Evolutionary conservation across 2,329 filamentous ascomycete genomes (phyloP).

Genomic region (Penicillium digitatum): DNA sequence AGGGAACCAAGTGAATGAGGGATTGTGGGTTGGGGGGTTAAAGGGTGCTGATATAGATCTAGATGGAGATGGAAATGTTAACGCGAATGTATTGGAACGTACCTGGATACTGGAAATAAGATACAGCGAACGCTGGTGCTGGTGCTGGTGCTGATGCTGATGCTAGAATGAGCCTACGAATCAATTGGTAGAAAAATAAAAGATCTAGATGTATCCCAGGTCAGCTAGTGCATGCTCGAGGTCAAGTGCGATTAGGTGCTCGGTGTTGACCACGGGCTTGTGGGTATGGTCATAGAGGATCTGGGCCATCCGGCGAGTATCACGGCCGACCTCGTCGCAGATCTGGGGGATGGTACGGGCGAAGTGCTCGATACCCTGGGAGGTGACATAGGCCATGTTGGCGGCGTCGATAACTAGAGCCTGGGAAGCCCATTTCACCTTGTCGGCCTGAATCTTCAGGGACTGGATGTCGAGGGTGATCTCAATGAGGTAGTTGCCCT

Average conservation of each 20-base stretch:
- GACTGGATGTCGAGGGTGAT: background rate
- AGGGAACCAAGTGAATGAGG: too few relatives aligned
- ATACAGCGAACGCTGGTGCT: background rate
- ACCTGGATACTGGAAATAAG: background rate
- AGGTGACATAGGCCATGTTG: background rate
- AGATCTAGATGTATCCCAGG: background rate
- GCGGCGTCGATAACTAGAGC: background rate
- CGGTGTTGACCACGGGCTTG: background rate
- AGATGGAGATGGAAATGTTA: background rate
- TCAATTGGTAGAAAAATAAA: too few relatives aligned
- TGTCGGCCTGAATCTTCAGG: slow-evolving; percentile 1
- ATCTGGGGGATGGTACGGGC: background rate
- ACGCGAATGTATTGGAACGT: background rate
- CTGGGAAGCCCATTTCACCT: slow-evolving; percentile 2
- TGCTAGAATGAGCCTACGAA: background rate
- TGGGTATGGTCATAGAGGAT: background rate
- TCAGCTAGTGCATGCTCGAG: background rate
- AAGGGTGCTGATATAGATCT: background rate
- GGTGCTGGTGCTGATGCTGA: background rate
- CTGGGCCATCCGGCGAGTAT: background rate
- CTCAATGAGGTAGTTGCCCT: background rate
- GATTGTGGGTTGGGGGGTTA: background rate
- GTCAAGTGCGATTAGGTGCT: background rate
- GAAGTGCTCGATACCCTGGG: background rate
- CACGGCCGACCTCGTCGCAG: background rate